Percentiles rank a stretch among this genome's conserved stretches.
These are phyloP conservation scores for Ustilago bromivora DNA, from an alignment of 1,284 basidiomycete species.

Conservation along the genomic window DNA sequence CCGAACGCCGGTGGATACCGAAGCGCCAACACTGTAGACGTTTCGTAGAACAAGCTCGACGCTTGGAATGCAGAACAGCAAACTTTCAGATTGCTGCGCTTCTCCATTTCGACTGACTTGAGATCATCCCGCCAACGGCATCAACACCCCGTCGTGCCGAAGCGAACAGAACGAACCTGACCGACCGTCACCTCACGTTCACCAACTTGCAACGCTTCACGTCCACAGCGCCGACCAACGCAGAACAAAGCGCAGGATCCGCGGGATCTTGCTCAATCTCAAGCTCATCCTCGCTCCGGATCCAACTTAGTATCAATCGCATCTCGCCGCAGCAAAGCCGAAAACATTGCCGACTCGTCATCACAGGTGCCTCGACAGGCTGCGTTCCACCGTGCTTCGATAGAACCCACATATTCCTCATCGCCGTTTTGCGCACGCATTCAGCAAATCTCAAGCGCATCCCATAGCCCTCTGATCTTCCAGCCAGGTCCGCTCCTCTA, in stretches of 20 bases:
- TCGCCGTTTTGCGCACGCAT: not conserved
- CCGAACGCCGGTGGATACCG: conserved; percentile 4
- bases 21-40: not conserved
- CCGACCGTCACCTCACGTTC: no score
- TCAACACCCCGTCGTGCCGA: not conserved
- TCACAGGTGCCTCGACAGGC: not conserved
- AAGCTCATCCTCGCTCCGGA: conserved; percentile 17
- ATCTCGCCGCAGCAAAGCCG: not conserved
- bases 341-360: not conserved
- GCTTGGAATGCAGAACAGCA: not conserved
- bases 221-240: not conserved
- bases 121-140: not conserved
- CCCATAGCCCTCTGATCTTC: not conserved
- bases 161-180: no score
- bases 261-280: conserved; percentile 25
- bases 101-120: not conserved
- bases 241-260: conserved; percentile 11
- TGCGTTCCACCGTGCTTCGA: not conserved
- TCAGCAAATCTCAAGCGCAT: not conserved
- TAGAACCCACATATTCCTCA: not conserved
- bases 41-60: not conserved
- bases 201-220: not conserved
- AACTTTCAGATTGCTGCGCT: not conserved
- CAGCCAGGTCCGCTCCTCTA: not conserved
- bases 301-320: not conserved